Evolutionary conservation across 2,329 filamentous ascomycete genomes (phyloP), one percentile per base, ranked within the genome.

Genomic region (Penicillium sp.): DNA sequence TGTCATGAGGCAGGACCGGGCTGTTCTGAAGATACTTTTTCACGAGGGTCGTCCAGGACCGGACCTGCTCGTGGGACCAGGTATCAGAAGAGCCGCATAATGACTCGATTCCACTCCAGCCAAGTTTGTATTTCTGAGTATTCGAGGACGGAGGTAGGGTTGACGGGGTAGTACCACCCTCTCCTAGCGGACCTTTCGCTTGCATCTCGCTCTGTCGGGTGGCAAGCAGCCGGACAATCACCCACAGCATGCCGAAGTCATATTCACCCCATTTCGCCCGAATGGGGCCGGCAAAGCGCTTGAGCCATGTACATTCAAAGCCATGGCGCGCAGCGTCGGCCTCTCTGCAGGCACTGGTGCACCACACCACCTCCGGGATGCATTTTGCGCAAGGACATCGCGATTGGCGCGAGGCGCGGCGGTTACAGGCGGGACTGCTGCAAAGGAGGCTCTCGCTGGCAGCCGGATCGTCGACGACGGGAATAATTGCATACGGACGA

Each of bases 201-300:
- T 37, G 27, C 11, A 26, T 6, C 30, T 57, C 45, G 7, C 39
- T 9, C 19, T 56, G 41, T 19, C 57, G 47, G 1, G 47, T 51
- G 6, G 59, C 57, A 10, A 63, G 48, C 5, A 60, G 32, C 4
- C 60, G 58, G 6, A 63, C 53, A 44, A 63, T 60, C 39, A 63
- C 19, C 60, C 60, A 63, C 28, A 63, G 23, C 60, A 63, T 62
- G 11, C 60, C 59, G 20, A 61, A 63, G 17, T 57, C 50, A 36
- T 62, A 63, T 41, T 62, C 59, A 16, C 57, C 50, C 40, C 57
- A 41, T 54, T 60, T 63, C 2, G 49, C 26, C 10, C 56, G 54
- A 4, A 62, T 52, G 1, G 56, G 36, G 1, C 16, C 27, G 0
- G 53, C 43, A 32, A 58, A 61, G 29, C 50, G 45, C 33, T 56